A percentile compares a stretch with the other conserved stretches of the same genome.
Evolutionary conservation across 345 rosid species (phyloP).

Genomic region (Hypericum androsaemum): DNA sequence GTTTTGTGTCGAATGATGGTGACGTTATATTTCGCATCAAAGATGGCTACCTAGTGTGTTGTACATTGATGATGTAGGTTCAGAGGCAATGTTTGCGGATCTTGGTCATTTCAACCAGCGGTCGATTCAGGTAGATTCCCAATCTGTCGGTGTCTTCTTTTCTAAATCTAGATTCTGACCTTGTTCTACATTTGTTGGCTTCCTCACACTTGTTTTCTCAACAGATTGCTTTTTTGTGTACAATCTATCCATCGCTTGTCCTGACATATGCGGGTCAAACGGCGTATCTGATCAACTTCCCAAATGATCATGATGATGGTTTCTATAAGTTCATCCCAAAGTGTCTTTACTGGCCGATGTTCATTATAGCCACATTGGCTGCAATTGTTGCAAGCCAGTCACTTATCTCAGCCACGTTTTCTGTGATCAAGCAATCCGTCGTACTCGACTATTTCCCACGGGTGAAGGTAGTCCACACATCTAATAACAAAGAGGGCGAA

Average conservation of each 20-base stretch:
- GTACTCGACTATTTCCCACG: slow-evolving; percentile 83
- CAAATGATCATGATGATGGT: slow-evolving; percentile 51
- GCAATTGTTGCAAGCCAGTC: slow-evolving; percentile 89
- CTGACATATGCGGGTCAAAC: slow-evolving; percentile 89
- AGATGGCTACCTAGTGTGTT: not conserved
- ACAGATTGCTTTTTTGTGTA: slow-evolving; percentile 60
- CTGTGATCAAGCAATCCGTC: slow-evolving; percentile 79
- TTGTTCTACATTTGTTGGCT: not conserved
- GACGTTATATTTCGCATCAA: not conserved
- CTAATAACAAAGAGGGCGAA: slow-evolving; percentile 67
- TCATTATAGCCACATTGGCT: slow-evolving; percentile 59
- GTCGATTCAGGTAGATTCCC: slow-evolving; percentile 44
- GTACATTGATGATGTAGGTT: slow-evolving; percentile 33
- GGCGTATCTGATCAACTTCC: slow-evolving; percentile 63
- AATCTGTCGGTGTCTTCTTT: not conserved
- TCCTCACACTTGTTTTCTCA: slow-evolving; percentile 11
- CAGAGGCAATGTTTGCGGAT: slow-evolving; percentile 85
- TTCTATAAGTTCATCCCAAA: slow-evolving; percentile 76
- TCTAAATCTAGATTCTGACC: too few species aligned
- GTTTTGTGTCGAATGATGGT: too few species aligned
- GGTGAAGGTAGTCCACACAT: slow-evolving; percentile 83
- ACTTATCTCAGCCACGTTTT: slow-evolving; percentile 80
- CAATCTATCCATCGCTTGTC: slow-evolving; percentile 75
- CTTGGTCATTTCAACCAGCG: slow-evolving; percentile 68
- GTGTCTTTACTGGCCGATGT: slow-evolving; percentile 72